Percentiles rank a stretch among this genome's conserved stretches.
Evolutionary conservation across 1,139 yeast genomes (phyloP).

Genomic region (Protomyces gravidus): DNA sequence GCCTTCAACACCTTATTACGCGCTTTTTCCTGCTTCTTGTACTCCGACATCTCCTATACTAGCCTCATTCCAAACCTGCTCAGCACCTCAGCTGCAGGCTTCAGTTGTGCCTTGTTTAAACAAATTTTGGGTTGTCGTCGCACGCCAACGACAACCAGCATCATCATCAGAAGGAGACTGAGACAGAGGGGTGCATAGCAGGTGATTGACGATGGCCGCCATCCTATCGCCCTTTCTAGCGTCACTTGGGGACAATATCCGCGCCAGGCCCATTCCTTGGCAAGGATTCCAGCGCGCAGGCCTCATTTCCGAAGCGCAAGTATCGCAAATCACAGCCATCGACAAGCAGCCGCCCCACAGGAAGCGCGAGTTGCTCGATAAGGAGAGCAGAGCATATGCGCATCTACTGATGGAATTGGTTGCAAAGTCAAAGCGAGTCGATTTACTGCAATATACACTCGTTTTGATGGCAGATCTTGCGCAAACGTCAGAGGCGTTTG

Average conservation of each 20-base stretch:
- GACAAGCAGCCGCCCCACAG: conserved; percentile 45
- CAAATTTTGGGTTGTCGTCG: background rate
- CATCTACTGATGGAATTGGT: conserved; percentile 55
- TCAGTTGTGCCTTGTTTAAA: background rate
- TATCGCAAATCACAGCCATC: conserved; percentile 58
- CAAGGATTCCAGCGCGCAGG: conserved; percentile 80
- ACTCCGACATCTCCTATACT: conserved; percentile 5
- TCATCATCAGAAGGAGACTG: background rate
- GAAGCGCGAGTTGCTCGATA: conserved; percentile 34
- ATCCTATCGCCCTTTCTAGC: conserved; percentile 58
- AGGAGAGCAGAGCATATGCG: conserved; percentile 55
- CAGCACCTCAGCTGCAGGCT: too few relatives aligned
- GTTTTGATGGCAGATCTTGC: conserved; percentile 47
- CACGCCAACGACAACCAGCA: background rate
- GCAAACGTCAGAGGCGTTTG: conserved; percentile 51
- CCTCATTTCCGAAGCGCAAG: conserved; percentile 62
- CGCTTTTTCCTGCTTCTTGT: conserved; percentile 17
- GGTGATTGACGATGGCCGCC: too few relatives aligned
- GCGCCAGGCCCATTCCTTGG: conserved; percentile 88
- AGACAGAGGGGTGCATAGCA: too few relatives aligned
- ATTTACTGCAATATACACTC: conserved; percentile 67
- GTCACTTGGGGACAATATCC: conserved; percentile 67
- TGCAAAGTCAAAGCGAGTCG: conserved; percentile 55
- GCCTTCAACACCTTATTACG: conserved; percentile 18
- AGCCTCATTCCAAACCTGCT: too few relatives aligned